Base-by-base conservation (phyloP, 352 stramenopile genomes). In the Blastocystis sp. region DNA sequence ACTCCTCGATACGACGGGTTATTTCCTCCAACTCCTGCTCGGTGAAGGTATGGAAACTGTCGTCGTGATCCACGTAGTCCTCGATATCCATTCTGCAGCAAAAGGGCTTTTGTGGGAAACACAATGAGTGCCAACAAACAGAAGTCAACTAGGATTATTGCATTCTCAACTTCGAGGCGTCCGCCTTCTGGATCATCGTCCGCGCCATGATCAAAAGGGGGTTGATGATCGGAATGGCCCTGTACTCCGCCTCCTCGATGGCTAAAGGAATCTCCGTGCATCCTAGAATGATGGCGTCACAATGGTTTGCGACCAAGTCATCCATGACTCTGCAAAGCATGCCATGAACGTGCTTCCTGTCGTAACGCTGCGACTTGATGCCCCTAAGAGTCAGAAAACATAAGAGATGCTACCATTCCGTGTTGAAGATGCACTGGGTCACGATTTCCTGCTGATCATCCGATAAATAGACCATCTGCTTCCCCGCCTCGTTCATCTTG, bases 1-100 rank as follows among this genome's bases (percentile, higher is more conserved):
- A 98, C 14, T 56, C 69, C 48, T 97, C 88, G 45, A 98, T 92
- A 40, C 90, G 89, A 45, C 89, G 89, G 48, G 92, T 90, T 40
- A 94, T 91, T 21, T 86, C 70, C 70, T 84, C 34, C 43, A 87
- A 28, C 45, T 88, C 78, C 40, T 78, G 61, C 19, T 88, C 78
- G 19, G 34, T 62, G 23, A 88, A 88, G 10, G 64, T 2, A 61
- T 88, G 78, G 65, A 77, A 88, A 0, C 10, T n/a, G 1, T 74
- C 56, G 23, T 2, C n/a, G 62, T 88, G 78, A 62, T 62, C 34
- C 40, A 70, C 21, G 45, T 84, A 84, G 60, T 84, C 74, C 45
- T 84, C 74, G 52, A 84, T 84, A 84, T 84, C 74, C 34, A 23
- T 59, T 38, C 43, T 45, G 38, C 59, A 62, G 21, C 28, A 43